A percentile compares a stretch with the other conserved stretches of the same genome.
These are phyloP conservation scores for Strobilomyces dryophilus DNA, from an alignment of 768 basidiomycete genomes.

Conservation along the genomic window DNA sequence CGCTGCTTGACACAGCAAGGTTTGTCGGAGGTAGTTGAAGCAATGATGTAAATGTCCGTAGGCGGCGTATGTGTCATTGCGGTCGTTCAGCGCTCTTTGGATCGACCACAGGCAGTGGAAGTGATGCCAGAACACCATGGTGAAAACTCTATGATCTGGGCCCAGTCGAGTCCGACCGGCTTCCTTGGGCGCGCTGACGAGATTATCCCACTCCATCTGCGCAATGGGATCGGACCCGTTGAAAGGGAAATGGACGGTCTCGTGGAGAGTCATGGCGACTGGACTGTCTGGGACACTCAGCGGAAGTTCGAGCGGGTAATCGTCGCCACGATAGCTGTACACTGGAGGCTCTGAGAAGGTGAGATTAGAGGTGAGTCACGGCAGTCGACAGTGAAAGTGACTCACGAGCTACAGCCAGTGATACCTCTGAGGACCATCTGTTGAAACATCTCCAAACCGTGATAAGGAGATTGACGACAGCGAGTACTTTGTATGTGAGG, in stretches of 20 bases:
- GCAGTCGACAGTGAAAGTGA: not conserved
- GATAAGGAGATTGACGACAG: slow-evolving; percentile 6
- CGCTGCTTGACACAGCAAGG: slow-evolving; percentile 12
- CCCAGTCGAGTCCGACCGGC: slow-evolving; percentile 10
- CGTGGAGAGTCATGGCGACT: slow-evolving; percentile 14
- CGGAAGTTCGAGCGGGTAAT: slow-evolving; percentile 10
- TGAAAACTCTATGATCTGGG: slow-evolving; percentile 12
- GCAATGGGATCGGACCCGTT: slow-evolving; percentile 5
- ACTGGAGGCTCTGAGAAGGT: not conserved
- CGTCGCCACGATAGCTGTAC: slow-evolving; percentile 11
- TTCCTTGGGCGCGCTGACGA: slow-evolving; percentile 8
- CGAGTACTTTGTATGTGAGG: not conserved
- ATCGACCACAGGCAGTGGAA: slow-evolving; percentile 15
- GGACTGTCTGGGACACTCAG: not conserved
- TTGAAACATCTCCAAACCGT: not conserved
- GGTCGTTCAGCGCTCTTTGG: slow-evolving; percentile 10
- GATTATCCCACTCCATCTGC: slow-evolving; percentile 7
- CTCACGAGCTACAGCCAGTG: not conserved
- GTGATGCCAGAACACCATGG: slow-evolving; percentile 8
- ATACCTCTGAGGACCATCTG: not conserved
- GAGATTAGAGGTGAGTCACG: not conserved
- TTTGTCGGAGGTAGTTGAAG: slow-evolving; percentile 13
- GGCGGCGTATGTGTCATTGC: slow-evolving; percentile 1
- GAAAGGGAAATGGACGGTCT: slow-evolving; percentile 7
- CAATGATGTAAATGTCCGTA: slow-evolving; percentile 13